Base-by-base conservation (phyloP, 2,329 filamentous ascomycete genomes). In the Lasiodiplodia sp. region DNA sequence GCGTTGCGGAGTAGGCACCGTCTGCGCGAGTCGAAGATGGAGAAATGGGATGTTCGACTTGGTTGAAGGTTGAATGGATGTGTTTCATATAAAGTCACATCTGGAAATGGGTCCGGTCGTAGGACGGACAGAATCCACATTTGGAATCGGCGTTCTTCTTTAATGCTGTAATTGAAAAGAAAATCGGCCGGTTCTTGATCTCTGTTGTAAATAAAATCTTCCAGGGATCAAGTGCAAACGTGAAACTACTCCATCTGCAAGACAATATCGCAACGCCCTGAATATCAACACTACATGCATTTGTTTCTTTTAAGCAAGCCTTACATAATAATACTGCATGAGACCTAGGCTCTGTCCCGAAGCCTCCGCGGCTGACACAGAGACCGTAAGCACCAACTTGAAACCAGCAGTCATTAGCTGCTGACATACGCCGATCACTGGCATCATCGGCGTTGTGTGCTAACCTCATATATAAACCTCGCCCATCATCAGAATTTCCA, bases 311-410 rank as follows among this genome's bases (percentile, higher is more conserved):
- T 44, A 18, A 1, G 40, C 7, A 8, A 44, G 18, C 16, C 40
- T 44, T 16, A 18, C 14, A 31, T 56, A 8, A 31, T 28, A 18
- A 18, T 8, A 31, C 28, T 7, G 52, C 25, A 5, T 31, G 5
- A n/a, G 12, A 56, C 2, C 31, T 31, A 28, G 3, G 52, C 34
- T 5, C 18, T 56, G 16, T 34, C 18, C 28, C 5, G 52, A 31
- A 37, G n/a, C 4, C 18, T 56, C 18, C 14, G 52, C 18, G 52
- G 25, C 52, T 34, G 52, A 56, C 52, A n/a, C 51, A 11, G 49
- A 28, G 34, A 23, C 31, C 31, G 55, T 56, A 56, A 56, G 52
- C 52, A 21, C 52, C 52, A 56, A n/a, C 11, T 55, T 34, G 55
- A 40, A 4, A 38, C 34, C 11, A 38, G 21, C n/a, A 57, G 55